phyloP scores from a whole-genome alignment of 169 alveolate genomes.

The Ophryocystis elektroscirrha region DNA sequence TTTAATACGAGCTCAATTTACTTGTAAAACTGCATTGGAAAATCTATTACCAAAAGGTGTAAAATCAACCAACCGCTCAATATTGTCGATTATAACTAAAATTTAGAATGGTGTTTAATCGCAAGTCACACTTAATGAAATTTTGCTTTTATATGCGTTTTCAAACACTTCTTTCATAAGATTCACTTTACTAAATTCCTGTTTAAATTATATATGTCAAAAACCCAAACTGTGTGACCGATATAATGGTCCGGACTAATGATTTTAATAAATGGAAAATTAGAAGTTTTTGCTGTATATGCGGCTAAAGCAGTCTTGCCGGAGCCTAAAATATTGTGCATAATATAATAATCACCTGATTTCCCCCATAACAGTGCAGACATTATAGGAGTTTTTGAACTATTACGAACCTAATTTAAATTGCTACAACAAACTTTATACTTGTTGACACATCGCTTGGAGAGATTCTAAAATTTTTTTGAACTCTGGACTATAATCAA shows the following conservation, averaged over 20 bases:
- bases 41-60: constrained; percentile 78
- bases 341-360: constrained; percentile 64
- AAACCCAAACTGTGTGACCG: constrained; percentile 60
- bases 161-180: constrained; percentile 77
- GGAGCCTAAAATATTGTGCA: constrained; percentile 76
- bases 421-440: constrained; percentile 6
- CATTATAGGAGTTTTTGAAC: too few relatives aligned
- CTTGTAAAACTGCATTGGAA: constrained; percentile 75
- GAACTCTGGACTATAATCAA: constrained; percentile 60
- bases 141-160: constrained; percentile 91
- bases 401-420: constrained; percentile 9
- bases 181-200: constrained; percentile 45
- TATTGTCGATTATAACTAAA: constrained; percentile 73
- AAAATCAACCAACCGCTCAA: constrained; percentile 86
- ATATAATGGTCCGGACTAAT: constrained; percentile 82
- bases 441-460: constrained; percentile 37
- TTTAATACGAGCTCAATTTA: too few relatives aligned
- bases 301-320: constrained; percentile 97
- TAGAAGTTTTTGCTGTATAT: constrained; percentile 65
- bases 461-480: constrained; percentile 46
- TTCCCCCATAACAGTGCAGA: too few relatives aligned
- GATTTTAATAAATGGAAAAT: constrained; percentile 80
- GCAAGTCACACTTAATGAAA: constrained; percentile 28
- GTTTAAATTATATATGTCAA: neutral
- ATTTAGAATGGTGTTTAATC: neutral